Evolutionary conservation across 805 yeast species (phyloP).

Genomic region (Dipodascus geniculatus): DNA sequence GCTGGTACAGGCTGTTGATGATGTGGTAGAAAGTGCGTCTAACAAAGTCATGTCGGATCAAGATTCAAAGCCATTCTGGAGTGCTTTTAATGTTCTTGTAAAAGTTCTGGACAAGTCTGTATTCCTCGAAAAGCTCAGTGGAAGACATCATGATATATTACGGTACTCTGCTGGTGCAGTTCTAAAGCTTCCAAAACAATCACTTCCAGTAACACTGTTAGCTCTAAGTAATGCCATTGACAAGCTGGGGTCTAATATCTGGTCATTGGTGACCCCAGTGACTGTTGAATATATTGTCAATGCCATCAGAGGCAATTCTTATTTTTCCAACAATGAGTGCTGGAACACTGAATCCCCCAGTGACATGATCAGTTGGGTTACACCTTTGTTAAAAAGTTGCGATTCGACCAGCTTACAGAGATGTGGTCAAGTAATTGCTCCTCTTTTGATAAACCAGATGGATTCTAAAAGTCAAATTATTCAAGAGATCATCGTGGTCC

Average conservation of each 20-base stretch:
- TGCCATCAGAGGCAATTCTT: constrained; percentile 44
- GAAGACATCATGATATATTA: constrained; percentile 22
- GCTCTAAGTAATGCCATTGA: constrained; percentile 36
- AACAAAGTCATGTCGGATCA: not conserved
- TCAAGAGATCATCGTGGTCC: not conserved
- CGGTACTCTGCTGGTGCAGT: constrained; percentile 23
- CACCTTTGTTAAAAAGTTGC: constrained; percentile 1
- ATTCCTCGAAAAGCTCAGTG: constrained; percentile 19
- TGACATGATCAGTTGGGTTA: not conserved
- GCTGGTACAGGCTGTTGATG: constrained; percentile 1
- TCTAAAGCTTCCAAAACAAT: constrained; percentile 23
- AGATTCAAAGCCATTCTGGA: not conserved
- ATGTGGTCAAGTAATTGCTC: not conserved
- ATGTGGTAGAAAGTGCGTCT: not conserved
- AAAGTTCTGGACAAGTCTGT: constrained; percentile 17
- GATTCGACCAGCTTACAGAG: not conserved
- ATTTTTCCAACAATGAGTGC: constrained; percentile 27
- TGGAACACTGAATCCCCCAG: not conserved
- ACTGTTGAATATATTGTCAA: constrained; percentile 48
- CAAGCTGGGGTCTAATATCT: constrained; percentile 35
- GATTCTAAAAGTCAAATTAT: constrained; percentile 1
- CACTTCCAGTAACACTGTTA: constrained; percentile 43
- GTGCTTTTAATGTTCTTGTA: not conserved
- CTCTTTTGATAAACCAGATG: not conserved
- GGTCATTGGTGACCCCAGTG: constrained; percentile 44